phyloP scores from a whole-genome alignment of 768 basidiomycete genomes.

The Tylopilus subfusipes region DNA sequence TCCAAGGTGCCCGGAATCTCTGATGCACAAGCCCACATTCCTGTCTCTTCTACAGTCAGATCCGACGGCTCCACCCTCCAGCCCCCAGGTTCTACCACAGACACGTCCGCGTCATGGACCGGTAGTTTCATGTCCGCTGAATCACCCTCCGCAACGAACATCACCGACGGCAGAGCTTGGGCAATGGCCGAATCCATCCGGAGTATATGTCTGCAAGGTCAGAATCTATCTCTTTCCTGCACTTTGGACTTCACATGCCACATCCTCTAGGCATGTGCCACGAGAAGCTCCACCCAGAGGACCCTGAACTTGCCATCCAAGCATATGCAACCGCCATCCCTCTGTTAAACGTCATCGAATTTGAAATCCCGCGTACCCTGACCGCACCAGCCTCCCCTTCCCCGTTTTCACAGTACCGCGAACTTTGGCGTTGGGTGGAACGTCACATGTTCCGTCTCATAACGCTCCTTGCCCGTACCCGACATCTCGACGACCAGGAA shows the following conservation, averaged over 20 bases:
- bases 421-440: constrained; percentile 86
- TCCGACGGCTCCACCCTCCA: constrained; percentile 39
- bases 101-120: constrained; percentile 46
- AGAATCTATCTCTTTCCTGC: constrained; percentile 11
- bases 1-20: constrained; percentile 50
- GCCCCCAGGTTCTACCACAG: constrained; percentile 33
- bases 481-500: constrained; percentile 33
- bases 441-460: constrained; percentile 79
- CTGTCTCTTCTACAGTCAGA: constrained; percentile 40
- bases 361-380: constrained; percentile 41
- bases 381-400: constrained; percentile 30
- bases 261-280: constrained; percentile 62
- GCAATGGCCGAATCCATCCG: constrained; percentile 69
- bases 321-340: constrained; percentile 55
- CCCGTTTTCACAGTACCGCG: constrained; percentile 66
- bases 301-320: constrained; percentile 50
- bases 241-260: neutral
- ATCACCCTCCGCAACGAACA: constrained; percentile 46
- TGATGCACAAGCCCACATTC: constrained; percentile 53
- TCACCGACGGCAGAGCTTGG: constrained; percentile 71
- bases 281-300: constrained; percentile 54
- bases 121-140: constrained; percentile 47
- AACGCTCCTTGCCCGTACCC: constrained; percentile 53
- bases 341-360: constrained; percentile 47
- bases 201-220: constrained; percentile 77